Evolutionary conservation across 2,329 filamentous ascomycete species (phyloP).

Genomic region (Rhynchosporium agropyri): DNA sequence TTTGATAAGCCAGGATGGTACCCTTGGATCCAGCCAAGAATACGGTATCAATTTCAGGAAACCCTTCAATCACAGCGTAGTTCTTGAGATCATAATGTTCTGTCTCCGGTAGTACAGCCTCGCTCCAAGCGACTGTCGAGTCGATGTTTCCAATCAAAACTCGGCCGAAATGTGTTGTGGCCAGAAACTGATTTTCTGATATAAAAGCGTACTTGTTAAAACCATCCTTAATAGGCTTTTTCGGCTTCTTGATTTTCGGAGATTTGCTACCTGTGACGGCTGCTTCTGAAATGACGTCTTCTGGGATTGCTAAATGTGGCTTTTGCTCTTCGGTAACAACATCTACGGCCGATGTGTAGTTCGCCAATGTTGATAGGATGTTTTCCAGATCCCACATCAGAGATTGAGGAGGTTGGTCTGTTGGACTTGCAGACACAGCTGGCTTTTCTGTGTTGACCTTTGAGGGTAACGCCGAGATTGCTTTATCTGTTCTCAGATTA

Average conservation of each 20-base stretch:
- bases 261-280: background rate
- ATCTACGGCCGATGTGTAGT: background rate
- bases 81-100: slow-evolving; percentile 47
- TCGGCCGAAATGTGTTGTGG: slow-evolving; percentile 62
- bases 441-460: background rate
- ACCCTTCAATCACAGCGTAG: slow-evolving; percentile 50
- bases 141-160: slow-evolving; percentile 51
- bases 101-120: slow-evolving; percentile 38
- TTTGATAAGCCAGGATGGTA: slow-evolving; percentile 36
- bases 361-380: background rate
- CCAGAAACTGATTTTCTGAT: slow-evolving; percentile 53
- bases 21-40: slow-evolving; percentile 52
- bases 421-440: background rate
- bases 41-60: slow-evolving; percentile 44
- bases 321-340: background rate
- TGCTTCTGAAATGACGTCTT: background rate
- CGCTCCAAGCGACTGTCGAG: slow-evolving; percentile 33
- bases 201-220: slow-evolving; percentile 69
- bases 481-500: slow-evolving; percentile 14
- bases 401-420: background rate
- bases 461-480: too few relatives aligned
- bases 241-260: slow-evolving; percentile 36
- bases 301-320: background rate
- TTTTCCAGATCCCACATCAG: slow-evolving; percentile 24
- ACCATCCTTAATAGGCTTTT: slow-evolving; percentile 47